A percentile compares a stretch with the other conserved stretches of the same genome.
phyloP scores from a whole-genome alignment of 2,329 filamentous ascomycete genomes.

The Coniochaeta sp. region DNA sequence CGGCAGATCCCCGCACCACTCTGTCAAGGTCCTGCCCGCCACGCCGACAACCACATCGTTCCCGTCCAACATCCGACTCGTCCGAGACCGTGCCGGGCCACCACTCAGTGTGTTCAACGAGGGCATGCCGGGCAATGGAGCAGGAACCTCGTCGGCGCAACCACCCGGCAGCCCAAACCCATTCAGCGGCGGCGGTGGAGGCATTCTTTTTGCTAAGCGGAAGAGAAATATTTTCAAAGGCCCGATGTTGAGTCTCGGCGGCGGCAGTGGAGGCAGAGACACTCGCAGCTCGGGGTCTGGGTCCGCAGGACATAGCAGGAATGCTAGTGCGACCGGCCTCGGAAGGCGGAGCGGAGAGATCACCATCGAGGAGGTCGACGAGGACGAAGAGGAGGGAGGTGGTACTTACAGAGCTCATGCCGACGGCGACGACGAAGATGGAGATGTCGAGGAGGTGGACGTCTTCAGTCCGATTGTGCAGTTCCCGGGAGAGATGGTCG shows the following conservation, averaged over 20 bases:
- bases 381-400: constrained; percentile 30
- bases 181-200: constrained; percentile 30
- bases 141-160: constrained; percentile 21
- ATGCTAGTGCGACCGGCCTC: constrained; percentile 53
- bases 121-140: constrained; percentile 33
- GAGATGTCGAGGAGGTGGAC: constrained; percentile 38
- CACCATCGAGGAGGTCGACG: constrained; percentile 61
- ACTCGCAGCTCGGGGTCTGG: constrained; percentile 20
- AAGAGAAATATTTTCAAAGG: constrained; percentile 81
- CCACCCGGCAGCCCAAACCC: constrained; percentile 49
- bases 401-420: constrained; percentile 13
- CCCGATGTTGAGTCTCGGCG: constrained; percentile 54
- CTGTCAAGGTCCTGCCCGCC: constrained; percentile 89
- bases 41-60: constrained; percentile 72
- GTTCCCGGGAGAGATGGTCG: constrained; percentile 8
- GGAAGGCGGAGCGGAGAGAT: constrained; percentile 67
- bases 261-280: background rate
- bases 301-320: constrained; percentile 38
- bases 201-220: constrained; percentile 69
- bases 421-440: constrained; percentile 26
- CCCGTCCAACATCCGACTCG: constrained; percentile 78
- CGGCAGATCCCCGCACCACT: constrained; percentile 74
- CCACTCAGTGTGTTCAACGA: constrained; percentile 50
- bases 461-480: constrained; percentile 9
- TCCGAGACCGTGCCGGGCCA: constrained; percentile 49